Percentiles rank a stretch among this genome's conserved stretches.
phyloP scores from a whole-genome alignment of 306 rosid species.

The Fragaria iinumae region DNA sequence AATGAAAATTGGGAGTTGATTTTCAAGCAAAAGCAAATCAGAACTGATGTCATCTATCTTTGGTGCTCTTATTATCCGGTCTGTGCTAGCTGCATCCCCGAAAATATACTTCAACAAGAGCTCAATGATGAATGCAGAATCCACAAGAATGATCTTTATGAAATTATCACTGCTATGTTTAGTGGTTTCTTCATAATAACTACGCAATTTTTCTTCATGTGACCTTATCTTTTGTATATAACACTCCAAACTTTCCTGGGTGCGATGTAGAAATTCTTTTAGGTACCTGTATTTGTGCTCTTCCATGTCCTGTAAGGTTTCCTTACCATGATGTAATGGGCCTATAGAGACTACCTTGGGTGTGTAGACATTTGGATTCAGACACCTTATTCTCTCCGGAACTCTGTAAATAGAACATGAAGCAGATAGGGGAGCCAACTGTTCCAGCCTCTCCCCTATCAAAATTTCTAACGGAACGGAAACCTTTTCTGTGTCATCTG shows the following conservation, averaged over 20 bases:
- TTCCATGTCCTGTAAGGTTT: slow-evolving; percentile 21
- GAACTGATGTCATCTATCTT: no score
- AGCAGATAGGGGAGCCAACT: not conserved
- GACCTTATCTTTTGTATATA: not conserved
- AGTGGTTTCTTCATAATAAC: slow-evolving; percentile 1
- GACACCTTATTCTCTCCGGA: not conserved
- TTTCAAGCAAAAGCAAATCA: not conserved
- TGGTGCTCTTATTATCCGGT: no score
- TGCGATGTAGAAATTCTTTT: not conserved
- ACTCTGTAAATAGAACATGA: slow-evolving; percentile 23
- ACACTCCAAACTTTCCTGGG: not conserved
- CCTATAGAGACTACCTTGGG: slow-evolving; percentile 30
- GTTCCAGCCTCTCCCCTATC: not conserved
- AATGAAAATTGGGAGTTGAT: not conserved
- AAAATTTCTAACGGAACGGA: not conserved
- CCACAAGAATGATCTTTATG: not conserved
- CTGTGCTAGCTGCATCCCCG: not conserved
- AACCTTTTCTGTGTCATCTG: not conserved
- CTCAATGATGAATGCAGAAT: not conserved
- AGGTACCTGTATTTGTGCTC: slow-evolving; percentile 25
- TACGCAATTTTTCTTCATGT: not conserved
- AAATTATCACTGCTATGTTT: not conserved
- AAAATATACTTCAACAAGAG: not conserved
- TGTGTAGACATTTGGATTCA: slow-evolving; percentile 15
- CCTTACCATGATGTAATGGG: slow-evolving; percentile 26